These are phyloP conservation scores for Trichoderma breve DNA, from an alignment of 2,329 filamentous ascomycete species.

Conservation along the genomic window DNA sequence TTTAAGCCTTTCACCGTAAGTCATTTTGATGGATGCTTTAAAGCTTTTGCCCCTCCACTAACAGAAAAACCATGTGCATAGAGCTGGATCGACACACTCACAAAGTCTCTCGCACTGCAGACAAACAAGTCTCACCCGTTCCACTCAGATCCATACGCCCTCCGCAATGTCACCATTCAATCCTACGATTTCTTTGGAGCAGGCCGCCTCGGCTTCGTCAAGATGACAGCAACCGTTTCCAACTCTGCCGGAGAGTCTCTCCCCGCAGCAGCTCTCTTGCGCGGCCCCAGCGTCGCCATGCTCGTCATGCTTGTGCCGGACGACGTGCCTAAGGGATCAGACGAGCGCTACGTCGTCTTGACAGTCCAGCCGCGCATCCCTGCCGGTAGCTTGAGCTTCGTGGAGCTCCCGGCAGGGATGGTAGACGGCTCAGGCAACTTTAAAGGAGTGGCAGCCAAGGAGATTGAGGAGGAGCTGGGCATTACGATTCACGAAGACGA, in stretches of 20 bases:
- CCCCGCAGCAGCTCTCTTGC: constrained; percentile 55
- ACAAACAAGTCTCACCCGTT: constrained; percentile 48
- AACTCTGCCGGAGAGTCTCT: constrained; percentile 50
- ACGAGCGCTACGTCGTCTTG: constrained; percentile 56
- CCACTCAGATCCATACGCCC: constrained; percentile 51
- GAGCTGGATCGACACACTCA: constrained; percentile 51
- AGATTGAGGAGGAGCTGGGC: constrained; percentile 61
- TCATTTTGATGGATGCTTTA: neutral
- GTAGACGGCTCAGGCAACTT: constrained; percentile 55
- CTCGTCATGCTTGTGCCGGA: constrained; percentile 56
- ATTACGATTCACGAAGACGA: constrained; percentile 49
- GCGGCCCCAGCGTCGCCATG: constrained; percentile 61
- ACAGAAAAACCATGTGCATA: constrained; percentile 23
- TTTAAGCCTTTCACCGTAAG: constrained; percentile 50
- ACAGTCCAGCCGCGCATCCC: constrained; percentile 60
- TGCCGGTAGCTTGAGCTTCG: constrained; percentile 52
- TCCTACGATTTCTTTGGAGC: constrained; percentile 52
- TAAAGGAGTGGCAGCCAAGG: constrained; percentile 55
- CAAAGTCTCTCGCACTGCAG: constrained; percentile 48
- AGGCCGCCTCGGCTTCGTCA: constrained; percentile 54
- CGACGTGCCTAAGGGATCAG: constrained; percentile 38
- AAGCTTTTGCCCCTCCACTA: neutral
- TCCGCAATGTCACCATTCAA: constrained; percentile 52
- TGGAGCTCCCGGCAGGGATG: constrained; percentile 60
- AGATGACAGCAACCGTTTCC: constrained; percentile 48